phyloP scores from a whole-genome alignment of 345 rosid genomes.

The Punica granatum region DNA sequence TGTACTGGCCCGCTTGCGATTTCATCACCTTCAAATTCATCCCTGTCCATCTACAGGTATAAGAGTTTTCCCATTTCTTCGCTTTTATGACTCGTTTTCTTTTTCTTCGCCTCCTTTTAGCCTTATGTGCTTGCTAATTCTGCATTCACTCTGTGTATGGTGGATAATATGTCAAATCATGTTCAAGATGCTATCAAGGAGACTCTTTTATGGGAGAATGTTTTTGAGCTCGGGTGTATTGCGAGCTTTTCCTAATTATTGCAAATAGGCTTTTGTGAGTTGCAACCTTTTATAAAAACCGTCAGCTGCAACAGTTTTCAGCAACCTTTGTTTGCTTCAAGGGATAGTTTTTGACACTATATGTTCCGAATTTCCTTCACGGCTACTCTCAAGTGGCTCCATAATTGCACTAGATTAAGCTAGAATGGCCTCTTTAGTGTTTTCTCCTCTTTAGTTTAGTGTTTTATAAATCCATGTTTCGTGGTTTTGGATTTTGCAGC shows the following conservation, averaged over 20 bases:
- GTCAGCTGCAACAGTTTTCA: background rate
- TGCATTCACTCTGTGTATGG: background rate
- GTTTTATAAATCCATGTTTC: too few relatives aligned
- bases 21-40: slow-evolving; percentile 73
- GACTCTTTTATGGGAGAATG: background rate
- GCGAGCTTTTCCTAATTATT: background rate
- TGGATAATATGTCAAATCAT: background rate
- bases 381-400: background rate
- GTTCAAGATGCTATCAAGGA: background rate
- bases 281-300: background rate
- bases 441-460: too few relatives aligned
- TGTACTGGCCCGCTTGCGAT: slow-evolving; percentile 93
- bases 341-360: background rate
- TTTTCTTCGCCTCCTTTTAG: background rate
- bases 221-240: background rate
- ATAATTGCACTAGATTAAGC: too few relatives aligned
- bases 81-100: background rate
- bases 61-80: background rate
- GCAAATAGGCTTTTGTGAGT: background rate
- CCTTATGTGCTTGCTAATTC: background rate
- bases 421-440: too few relatives aligned
- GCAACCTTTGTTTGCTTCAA: background rate
- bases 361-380: background rate
- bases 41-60: slow-evolving; percentile 87
- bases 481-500: slow-evolving; percentile 35